These are phyloP conservation scores for Aquilaria malaccensis DNA, from an alignment of 345 rosid species.

Conservation along the genomic window DNA sequence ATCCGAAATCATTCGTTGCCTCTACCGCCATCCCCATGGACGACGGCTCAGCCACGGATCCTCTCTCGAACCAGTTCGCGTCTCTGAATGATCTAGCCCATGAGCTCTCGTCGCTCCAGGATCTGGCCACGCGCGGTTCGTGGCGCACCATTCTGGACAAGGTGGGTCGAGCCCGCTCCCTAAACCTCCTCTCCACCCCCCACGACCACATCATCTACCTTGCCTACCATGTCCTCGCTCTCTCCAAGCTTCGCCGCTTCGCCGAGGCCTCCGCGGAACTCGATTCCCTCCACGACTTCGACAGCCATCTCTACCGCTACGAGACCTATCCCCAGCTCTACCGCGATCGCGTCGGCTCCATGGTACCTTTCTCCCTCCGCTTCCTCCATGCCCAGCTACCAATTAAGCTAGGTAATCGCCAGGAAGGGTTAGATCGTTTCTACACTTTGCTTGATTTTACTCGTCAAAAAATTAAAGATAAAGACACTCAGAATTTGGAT, in stretches of 20 bases:
- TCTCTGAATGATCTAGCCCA: conserved; percentile 66
- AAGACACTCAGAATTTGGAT: conserved; percentile 14
- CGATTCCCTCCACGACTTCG: conserved; percentile 77
- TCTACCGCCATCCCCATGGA: conserved; percentile 2
- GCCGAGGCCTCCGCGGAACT: conserved; percentile 68
- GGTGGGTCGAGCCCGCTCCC: conserved; percentile 54
- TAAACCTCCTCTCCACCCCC: conserved; percentile 52
- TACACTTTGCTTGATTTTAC: conserved; percentile 65
- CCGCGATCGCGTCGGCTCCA: conserved; percentile 66
- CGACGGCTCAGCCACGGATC: conserved; percentile 26
- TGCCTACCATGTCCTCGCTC: conserved; percentile 71
- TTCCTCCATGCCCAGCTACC: conserved; percentile 78
- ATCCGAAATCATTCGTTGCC: background rate
- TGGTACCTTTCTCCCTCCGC: conserved; percentile 88
- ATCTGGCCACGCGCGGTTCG: conserved; percentile 77
- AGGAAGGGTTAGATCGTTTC: conserved; percentile 67
- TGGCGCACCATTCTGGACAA: conserved; percentile 85
- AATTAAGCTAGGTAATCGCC: conserved; percentile 50
- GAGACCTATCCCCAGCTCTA: conserved; percentile 70
- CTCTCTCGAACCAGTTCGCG: conserved; percentile 34
- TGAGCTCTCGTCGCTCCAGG: conserved; percentile 76
- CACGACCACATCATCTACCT: conserved; percentile 87
- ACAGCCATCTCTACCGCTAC: conserved; percentile 56
- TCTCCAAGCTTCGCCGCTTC: conserved; percentile 79
- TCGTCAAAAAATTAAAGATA: conserved; percentile 32